Evolutionary conservation across 495 filamentous ascomycete genomes (phyloP), one percentile per base, ranked within the genome.

Genomic region (Extremus antarcticus): DNA sequence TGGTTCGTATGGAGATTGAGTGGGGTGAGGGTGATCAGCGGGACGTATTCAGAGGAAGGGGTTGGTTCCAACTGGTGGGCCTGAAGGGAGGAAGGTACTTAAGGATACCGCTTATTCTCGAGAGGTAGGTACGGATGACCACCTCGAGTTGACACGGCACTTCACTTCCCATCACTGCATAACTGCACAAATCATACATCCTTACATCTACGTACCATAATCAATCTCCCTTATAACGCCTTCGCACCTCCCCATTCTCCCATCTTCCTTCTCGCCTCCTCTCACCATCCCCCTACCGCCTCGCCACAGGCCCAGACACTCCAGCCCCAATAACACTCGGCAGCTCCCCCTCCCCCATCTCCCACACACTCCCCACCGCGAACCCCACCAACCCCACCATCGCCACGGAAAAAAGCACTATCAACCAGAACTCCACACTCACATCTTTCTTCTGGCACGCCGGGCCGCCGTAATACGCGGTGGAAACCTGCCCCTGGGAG

Each of bases 391-490:
- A 70, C 21, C 77, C 70, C 10, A 87, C 66, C 24, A 88, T 71
- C 20, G 79, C 65, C 43, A 94, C 71, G 7, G 76, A 80, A 40
- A 92, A 82, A 2, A 82, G 78, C 3, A 79, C 74, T 61, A 98
- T 74, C 39, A 98, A 69, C 78, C 89, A 94, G 68, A 98, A 97
- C 38, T 81, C 81, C 19, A 82, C 78, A 69, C 86, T 90, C 45
- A 97, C 71, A 67, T 98, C 90, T 64, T 82, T 82, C 78, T 96
- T 98, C 70, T 94, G 84, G 71, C 92, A 98, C 56, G 84, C 84
- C 29, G 80, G 70, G 13, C 92, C 92, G 48, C 83, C 91, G 87
- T 88, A 98, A 55, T 77, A 69, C 20, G 72, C 69, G 43, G 74
- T 81, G 60, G 76, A 76, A 13, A 61, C 67, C 19, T 58, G 66